phyloP scores from a whole-genome alignment of 331 rosid genomes.

The Pyracantha coccinea region DNA sequence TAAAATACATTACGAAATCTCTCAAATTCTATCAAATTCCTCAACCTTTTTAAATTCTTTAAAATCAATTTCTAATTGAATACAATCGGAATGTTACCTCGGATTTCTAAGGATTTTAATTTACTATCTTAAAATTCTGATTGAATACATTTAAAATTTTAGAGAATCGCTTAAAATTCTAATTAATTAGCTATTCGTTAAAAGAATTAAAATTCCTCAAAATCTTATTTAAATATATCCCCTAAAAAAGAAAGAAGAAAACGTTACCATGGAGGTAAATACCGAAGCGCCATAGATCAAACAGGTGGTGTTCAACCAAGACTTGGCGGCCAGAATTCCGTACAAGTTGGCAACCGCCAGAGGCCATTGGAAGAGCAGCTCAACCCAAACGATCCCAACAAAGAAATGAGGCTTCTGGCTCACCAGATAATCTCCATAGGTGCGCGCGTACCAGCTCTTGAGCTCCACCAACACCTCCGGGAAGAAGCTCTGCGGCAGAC shows the following conservation, averaged over 20 bases:
- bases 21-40: no score
- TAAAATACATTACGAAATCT: no score
- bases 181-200: no score
- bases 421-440: constrained; percentile 55
- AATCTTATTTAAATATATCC: no score
- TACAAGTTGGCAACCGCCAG: constrained; percentile 51
- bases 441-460: constrained; percentile 35
- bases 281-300: constrained; percentile 68
- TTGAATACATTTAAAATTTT: no score
- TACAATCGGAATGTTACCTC: no score
- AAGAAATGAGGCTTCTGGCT: constrained; percentile 58
- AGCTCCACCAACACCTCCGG: constrained; percentile 43
- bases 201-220: no score
- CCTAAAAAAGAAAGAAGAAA: background rate
- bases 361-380: constrained; percentile 79
- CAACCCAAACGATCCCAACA: constrained; percentile 57
- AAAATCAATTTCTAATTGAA: no score
- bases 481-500: constrained; percentile 38
- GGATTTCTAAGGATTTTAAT: no score
- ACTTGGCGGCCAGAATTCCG: constrained; percentile 40
- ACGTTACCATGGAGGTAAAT: constrained; percentile 52
- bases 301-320: constrained; percentile 74
- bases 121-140: no score
- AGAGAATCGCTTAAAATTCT: no score
- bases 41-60: no score